Evolutionary conservation across 2,329 filamentous ascomycete species (phyloP), one percentile per base, ranked within the genome.

Genomic region (Raffaelea deltoideospora): DNA sequence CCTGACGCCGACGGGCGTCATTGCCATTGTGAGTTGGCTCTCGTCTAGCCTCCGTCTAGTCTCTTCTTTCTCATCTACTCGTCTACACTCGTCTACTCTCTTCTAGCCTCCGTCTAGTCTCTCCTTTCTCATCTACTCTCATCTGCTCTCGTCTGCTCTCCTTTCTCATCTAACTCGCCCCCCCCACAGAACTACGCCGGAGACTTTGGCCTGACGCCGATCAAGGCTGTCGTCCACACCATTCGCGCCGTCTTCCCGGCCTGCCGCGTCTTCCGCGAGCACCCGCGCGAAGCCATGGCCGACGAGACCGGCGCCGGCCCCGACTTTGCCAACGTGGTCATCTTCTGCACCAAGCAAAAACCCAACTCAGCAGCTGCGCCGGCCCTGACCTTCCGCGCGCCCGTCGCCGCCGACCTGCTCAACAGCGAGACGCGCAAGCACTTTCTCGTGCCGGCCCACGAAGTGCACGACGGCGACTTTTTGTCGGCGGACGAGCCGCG

Each of bases 291-390:
- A 5, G 58, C 61, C 17, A 57, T 61, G 9, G 55, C 58, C 1
- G 58, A 61, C 19, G 57, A 61, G 8, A 54, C 72, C 18, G 61
- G 64, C 26, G 56, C 63, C 15, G 64, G 62, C 3, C 58, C 61
- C 21, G 83, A 94, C 51, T 95, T 96, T 55, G 84, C 86, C 53
- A 98, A 98, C 62, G 85, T 96, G 71, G 82, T 96, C 33, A 76
- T 96, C 41, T 95, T 95, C 62, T 98, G 90, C 65, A 76, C 72
- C 40, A 88, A 86, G 58, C n/a, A n/a, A n/a, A n/a, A n/a, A n/a
- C n/a, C n/a, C n/a, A n/a, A n/a, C n/a, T n/a, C n/a, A n/a, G n/a
- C n/a, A 64, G 60, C 10, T 40, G 43, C 19, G 49, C n/a, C 10
- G 7, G 60, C 52, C 0, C 27, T 48, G 22, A 20, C 34, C 15